These are phyloP conservation scores for Comarum palustre DNA, from an alignment of 306 rosid species.

Conservation along the genomic window DNA sequence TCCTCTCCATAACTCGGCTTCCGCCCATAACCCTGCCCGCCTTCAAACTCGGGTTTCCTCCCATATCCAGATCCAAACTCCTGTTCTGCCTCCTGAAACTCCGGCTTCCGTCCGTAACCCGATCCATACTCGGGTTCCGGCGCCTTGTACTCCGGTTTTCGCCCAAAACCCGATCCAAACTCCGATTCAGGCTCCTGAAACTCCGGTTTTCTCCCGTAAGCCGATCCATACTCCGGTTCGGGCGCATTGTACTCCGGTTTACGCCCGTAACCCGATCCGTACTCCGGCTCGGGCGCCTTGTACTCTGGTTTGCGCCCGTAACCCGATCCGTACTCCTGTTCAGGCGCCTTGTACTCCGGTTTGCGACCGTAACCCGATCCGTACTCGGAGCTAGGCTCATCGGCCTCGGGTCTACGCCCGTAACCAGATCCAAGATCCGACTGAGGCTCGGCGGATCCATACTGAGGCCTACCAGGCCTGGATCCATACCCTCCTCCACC, in stretches of 20 bases:
- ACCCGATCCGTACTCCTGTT: slow-evolving; percentile 20
- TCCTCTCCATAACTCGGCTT: slow-evolving; percentile 12
- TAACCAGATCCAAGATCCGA: neutral
- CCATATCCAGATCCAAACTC: slow-evolving; percentile 20
- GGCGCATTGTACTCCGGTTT: no score
- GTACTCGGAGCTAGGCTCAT: neutral
- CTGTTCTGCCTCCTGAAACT: neutral
- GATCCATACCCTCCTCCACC: slow-evolving; percentile 24
- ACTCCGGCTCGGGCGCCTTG: no score
- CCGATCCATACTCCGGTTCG: slow-evolving; percentile 17
- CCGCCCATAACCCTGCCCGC: slow-evolving; percentile 26
- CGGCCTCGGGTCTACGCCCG: no score
- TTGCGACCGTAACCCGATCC: slow-evolving; percentile 29
- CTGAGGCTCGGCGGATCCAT: neutral
- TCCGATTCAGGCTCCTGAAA: neutral
- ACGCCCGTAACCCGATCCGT: no score
- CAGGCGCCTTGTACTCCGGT: slow-evolving; percentile 3
- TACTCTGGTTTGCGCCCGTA: no score
- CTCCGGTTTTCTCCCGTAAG: slow-evolving; percentile 18
- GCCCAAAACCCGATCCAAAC: slow-evolving; percentile 33
- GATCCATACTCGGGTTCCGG: slow-evolving; percentile 18
- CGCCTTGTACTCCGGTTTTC: slow-evolving; percentile 3
- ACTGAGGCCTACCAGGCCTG: slow-evolving; percentile 15
- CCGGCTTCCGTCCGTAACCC: neutral
- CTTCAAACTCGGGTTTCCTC: slow-evolving; percentile 1